phyloP scores from a whole-genome alignment of 2,329 filamentous ascomycete genomes.

The Pyricularia grisea region DNA sequence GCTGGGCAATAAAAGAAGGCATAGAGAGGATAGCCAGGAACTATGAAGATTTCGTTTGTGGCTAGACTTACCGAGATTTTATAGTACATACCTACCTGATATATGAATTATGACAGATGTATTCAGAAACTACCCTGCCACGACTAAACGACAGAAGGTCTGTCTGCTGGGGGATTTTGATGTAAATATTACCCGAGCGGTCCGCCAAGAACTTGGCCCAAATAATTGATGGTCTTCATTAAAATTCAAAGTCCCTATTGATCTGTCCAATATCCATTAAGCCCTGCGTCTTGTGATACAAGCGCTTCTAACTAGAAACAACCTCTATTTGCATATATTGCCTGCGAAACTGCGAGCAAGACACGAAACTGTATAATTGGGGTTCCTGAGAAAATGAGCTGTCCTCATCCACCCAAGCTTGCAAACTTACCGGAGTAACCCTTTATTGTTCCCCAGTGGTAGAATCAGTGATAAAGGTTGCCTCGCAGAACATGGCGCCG shows the following conservation, averaged over 20 bases:
- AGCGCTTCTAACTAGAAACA: not conserved
- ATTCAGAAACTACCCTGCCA: not conserved
- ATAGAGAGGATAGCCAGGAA: slow-evolving; percentile 60
- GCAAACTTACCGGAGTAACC: not conserved
- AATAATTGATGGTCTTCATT: not conserved
- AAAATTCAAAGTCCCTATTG: not conserved
- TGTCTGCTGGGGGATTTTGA: not conserved
- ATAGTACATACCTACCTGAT: not conserved
- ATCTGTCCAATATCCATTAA: not conserved
- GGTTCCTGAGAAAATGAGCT: not conserved
- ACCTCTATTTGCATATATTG: not conserved
- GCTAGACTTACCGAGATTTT: slow-evolving; percentile 17
- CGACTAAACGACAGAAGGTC: no score
- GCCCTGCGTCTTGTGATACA: not conserved
- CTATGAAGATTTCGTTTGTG: slow-evolving; percentile 69
- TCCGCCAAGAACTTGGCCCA: not conserved
- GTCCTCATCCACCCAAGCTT: not conserved
- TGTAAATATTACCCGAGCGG: not conserved
- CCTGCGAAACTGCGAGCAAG: not conserved
- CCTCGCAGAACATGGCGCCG: slow-evolving; percentile 75
- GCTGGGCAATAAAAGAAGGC: slow-evolving; percentile 67
- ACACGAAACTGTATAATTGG: not conserved
- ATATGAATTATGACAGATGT: not conserved
- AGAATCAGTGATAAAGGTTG: slow-evolving; percentile 80
- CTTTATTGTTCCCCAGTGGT: not conserved